These are phyloP conservation scores for Orbilia ellipsospora DNA, from an alignment of 2,329 filamentous ascomycete species.

Conservation along the genomic window DNA sequence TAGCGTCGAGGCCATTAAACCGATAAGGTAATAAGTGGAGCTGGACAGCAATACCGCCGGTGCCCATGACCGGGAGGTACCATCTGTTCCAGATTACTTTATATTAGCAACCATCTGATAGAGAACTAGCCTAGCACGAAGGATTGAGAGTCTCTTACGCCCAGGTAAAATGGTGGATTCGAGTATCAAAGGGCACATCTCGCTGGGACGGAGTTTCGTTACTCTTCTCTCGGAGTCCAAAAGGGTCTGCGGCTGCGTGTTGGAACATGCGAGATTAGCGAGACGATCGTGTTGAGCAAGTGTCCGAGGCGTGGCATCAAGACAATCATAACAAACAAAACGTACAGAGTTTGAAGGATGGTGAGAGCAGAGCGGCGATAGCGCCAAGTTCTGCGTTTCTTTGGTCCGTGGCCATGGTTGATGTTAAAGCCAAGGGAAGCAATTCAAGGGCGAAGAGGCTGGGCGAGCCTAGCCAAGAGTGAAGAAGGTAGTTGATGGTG, in stretches of 20 bases:
- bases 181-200: constrained; percentile 38
- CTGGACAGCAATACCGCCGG: constrained; percentile 46
- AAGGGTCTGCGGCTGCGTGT: constrained; percentile 37
- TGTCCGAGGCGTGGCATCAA: constrained; percentile 7
- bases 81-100: constrained; percentile 9
- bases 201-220: constrained; percentile 45
- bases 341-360: constrained; percentile 36
- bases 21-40: constrained; percentile 44
- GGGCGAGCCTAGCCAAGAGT: constrained; percentile 3
- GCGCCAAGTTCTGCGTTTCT: constrained; percentile 26
- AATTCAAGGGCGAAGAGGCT: neutral
- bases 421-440: neutral
- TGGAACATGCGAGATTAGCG: constrained; percentile 15
- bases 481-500: constrained; percentile 11
- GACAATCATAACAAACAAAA: neutral
- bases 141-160: constrained; percentile 18
- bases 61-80: constrained; percentile 51
- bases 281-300: constrained; percentile 13
- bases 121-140: neutral
- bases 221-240: constrained; percentile 43
- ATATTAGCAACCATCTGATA: neutral
- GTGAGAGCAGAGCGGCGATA: constrained; percentile 40
- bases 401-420: constrained; percentile 13
- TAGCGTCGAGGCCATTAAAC: constrained; percentile 42
- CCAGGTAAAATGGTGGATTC: constrained; percentile 52